These are phyloP conservation scores for Stellera chamaejasme DNA, from an alignment of 345 rosid species.

Conservation along the genomic window DNA sequence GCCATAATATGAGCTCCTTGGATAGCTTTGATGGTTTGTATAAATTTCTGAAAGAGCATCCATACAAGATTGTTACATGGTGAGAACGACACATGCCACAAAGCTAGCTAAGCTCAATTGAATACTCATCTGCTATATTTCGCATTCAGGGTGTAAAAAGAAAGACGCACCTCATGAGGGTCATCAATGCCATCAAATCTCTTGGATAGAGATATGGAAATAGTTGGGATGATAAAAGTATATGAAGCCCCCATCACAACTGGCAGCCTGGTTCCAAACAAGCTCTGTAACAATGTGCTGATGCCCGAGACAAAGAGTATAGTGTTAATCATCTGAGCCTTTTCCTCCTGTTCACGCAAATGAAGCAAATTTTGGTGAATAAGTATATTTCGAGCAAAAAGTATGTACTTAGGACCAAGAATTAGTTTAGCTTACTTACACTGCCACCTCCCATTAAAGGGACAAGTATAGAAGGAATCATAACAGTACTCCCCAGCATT, in stretches of 20 bases:
- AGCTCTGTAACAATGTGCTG: slow-evolving; percentile 62
- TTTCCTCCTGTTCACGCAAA: slow-evolving; percentile 45
- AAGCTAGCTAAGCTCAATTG: neutral
- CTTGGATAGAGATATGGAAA: slow-evolving; percentile 52
- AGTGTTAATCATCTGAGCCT: slow-evolving; percentile 71
- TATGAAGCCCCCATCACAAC: slow-evolving; percentile 80
- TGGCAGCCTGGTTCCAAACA: slow-evolving; percentile 74
- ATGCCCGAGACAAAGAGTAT: slow-evolving; percentile 69
- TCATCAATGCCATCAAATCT: slow-evolving; percentile 21
- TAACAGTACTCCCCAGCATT: slow-evolving; percentile 79
- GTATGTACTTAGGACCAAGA: neutral
- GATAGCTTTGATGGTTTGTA: slow-evolving; percentile 45
- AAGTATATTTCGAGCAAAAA: neutral
- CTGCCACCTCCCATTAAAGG: slow-evolving; percentile 86
- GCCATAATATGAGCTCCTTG: slow-evolving; percentile 84
- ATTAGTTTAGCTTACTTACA: slow-evolving; percentile 30
- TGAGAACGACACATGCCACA: neutral
- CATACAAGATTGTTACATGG: neutral
- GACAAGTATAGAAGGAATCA: slow-evolving; percentile 57
- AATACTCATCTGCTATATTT: neutral
- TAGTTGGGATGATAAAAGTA: slow-evolving; percentile 60
- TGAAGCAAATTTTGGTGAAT: neutral
- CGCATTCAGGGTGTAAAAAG: neutral
- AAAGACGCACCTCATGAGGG: slow-evolving; percentile 45
- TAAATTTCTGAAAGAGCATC: slow-evolving; percentile 46